These are phyloP conservation scores for Wallacemonas sp. DNA, from an alignment of 208 protist species.

Conservation along the genomic window DNA sequence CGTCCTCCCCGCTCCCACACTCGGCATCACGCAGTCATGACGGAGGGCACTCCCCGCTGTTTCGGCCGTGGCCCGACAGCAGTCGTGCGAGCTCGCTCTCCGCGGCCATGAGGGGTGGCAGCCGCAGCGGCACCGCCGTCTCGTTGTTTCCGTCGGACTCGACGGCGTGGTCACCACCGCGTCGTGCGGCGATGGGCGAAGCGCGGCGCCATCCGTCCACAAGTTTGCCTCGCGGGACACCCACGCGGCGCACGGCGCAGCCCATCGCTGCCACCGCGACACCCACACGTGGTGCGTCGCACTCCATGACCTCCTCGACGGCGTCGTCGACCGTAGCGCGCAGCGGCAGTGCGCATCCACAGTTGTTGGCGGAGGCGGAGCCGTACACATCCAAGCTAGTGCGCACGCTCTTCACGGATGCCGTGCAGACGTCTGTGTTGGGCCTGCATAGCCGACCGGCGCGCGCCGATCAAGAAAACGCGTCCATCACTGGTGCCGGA, in stretches of 20 bases:
- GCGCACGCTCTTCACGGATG: conserved; percentile 68
- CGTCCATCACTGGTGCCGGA: background rate
- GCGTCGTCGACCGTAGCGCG: background rate
- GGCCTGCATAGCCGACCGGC: conserved; percentile 37
- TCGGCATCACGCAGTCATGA: too few species aligned
- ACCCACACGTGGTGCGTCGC: background rate
- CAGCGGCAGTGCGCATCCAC: too few species aligned
- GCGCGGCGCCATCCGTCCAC: background rate
- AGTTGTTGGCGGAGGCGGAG: conserved; percentile 48
- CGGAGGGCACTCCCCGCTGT: too few species aligned
- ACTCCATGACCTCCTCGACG: background rate
- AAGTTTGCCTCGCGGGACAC: background rate
- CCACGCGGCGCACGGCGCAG: background rate
- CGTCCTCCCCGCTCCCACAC: too few species aligned
- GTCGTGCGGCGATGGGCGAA: too few species aligned
- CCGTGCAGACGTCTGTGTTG: conserved; percentile 71
- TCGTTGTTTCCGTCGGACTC: too few species aligned
- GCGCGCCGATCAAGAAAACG: background rate
- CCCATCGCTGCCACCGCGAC: conserved; percentile 1
- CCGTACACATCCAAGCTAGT: conserved; percentile 81
- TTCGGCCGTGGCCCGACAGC: too few species aligned
- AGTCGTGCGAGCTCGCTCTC: background rate
- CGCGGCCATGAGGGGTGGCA: background rate
- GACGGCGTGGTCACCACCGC: too few species aligned
- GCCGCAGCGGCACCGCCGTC: too few species aligned